These are phyloP conservation scores for Osmanthus fragrans DNA, from an alignment of 257 asterid species.

Conservation along the genomic window DNA sequence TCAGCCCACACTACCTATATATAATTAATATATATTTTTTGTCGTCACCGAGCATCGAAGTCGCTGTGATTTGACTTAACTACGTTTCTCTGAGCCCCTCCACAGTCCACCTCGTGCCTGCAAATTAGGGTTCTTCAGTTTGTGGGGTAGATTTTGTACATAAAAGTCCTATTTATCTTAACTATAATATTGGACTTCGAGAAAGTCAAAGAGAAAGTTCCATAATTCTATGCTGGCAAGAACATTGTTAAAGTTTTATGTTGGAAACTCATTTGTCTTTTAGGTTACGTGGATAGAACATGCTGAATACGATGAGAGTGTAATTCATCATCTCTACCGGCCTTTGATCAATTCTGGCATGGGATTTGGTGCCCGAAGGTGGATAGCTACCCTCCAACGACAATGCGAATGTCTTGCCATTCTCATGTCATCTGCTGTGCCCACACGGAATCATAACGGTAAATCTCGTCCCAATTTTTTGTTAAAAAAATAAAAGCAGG, in stretches of 20 bases:
- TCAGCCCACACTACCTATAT: not conserved
- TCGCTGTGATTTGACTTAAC: slow-evolving; percentile 11
- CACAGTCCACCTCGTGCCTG: slow-evolving; percentile 49
- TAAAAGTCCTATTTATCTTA: no score
- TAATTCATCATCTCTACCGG: slow-evolving; percentile 53
- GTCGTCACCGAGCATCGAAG: slow-evolving; percentile 34
- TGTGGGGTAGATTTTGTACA: not conserved
- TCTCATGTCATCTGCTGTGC: slow-evolving; percentile 51
- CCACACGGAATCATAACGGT: slow-evolving; percentile 49
- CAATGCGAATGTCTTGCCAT: slow-evolving; percentile 69
- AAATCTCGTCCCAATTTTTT: not conserved
- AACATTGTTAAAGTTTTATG: not conserved
- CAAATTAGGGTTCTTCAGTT: slow-evolving; percentile 30
- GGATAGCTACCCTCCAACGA: slow-evolving; percentile 65
- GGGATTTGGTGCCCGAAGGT: slow-evolving; percentile 64
- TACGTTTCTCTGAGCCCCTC: slow-evolving; percentile 20
- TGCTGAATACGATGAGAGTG: slow-evolving; percentile 52
- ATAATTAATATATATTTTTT: no score
- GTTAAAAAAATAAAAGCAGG: not conserved
- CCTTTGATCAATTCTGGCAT: slow-evolving; percentile 48
- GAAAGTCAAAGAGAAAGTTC: not conserved
- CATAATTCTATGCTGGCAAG: not conserved
- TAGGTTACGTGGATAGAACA: slow-evolving; percentile 73
- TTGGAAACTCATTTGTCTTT: not conserved
- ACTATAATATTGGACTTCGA: no score